phyloP scores from a whole-genome alignment of 768 basidiomycete species.

The Hericium coralloides region DNA sequence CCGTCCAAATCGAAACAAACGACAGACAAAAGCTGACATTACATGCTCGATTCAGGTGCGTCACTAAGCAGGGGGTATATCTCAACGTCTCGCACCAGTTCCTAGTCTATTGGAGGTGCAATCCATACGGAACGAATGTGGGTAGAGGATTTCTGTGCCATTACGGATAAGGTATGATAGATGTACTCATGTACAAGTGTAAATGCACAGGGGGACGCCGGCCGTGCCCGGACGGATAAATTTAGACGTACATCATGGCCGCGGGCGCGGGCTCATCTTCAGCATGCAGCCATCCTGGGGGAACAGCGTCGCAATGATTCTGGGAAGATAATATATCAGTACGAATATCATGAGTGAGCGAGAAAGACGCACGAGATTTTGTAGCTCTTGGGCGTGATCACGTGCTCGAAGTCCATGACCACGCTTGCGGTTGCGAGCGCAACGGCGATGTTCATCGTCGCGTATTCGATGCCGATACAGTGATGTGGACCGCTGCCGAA shows the following conservation, averaged over 20 bases:
- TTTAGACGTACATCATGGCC: background rate
- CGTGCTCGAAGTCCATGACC: conserved; percentile 82
- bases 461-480: conserved; percentile 91
- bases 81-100: no score
- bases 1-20: no score
- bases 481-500: conserved; percentile 91
- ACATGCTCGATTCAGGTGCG: no score
- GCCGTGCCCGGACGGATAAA: background rate
- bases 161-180: background rate
- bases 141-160: background rate
- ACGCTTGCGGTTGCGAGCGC: conserved; percentile 77
- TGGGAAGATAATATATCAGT: conserved; percentile 19
- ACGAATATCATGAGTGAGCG: background rate
- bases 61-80: no score
- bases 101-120: no score
- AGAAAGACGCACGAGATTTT: conserved; percentile 68
- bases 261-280: conserved; percentile 56
- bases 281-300: conserved; percentile 87
- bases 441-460: conserved; percentile 82
- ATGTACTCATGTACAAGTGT: background rate
- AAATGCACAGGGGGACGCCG: background rate
- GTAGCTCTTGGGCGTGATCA: conserved; percentile 66
- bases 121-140: background rate
- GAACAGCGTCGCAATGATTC: conserved; percentile 95
- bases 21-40: no score